Conservation (phyloP, 2,329 filamentous ascomycete species). For the Xylaria sp. region DNA sequence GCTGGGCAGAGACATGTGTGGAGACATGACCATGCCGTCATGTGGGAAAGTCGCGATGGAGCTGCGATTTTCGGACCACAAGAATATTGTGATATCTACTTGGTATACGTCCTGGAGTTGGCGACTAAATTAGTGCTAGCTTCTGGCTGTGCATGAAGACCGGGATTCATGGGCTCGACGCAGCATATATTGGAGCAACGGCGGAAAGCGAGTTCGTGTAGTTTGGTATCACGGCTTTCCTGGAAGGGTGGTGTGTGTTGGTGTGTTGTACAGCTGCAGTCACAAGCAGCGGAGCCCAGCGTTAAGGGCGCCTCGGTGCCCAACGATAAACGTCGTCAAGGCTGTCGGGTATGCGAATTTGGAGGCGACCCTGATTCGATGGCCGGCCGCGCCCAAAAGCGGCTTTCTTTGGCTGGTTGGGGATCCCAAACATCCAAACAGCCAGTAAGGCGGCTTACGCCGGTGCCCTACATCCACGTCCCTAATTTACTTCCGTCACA, state of each 20-base stretch:
- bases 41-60: constrained; percentile 22
- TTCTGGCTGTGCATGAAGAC: constrained; percentile 37
- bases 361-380: constrained; percentile 45
- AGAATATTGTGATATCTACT: constrained; percentile 23
- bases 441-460: constrained; percentile 43
- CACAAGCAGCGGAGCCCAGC: constrained; percentile 51
- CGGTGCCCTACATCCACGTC: constrained; percentile 39
- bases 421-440: constrained; percentile 38
- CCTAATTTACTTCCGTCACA: constrained; percentile 36
- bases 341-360: constrained; percentile 50
- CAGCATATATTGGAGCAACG: constrained; percentile 40
- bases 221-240: constrained; percentile 41
- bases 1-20: constrained; percentile 25
- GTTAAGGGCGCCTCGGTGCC: constrained; percentile 59
- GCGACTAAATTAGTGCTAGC: constrained; percentile 26
- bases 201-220: constrained; percentile 44
- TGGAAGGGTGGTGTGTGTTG: constrained; percentile 50
- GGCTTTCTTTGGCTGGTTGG: constrained; percentile 45
- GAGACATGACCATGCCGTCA: constrained; percentile 30
- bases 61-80: constrained; percentile 22
- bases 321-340: constrained; percentile 56
- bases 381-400: constrained; percentile 42
- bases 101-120: constrained; percentile 21
- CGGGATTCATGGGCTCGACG: constrained; percentile 41
- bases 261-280: constrained; percentile 61